phyloP scores from a whole-genome alignment of 2,329 filamentous ascomycete species.

The Ceratocystis cubensis region DNA sequence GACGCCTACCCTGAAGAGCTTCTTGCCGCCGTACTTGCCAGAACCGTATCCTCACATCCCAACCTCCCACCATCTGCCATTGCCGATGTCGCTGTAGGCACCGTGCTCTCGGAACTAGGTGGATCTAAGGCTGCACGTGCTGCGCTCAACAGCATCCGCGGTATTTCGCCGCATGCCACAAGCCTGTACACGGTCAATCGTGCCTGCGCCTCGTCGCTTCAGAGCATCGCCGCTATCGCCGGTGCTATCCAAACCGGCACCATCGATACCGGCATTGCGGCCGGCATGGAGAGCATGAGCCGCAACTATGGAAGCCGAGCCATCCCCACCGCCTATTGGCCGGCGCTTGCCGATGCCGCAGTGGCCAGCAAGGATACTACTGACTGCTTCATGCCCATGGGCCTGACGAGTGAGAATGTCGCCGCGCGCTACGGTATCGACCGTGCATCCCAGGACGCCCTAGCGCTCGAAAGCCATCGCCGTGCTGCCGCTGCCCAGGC shows the following conservation, averaged over 20 bases:
- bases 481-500: slow-evolving; percentile 59
- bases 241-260: slow-evolving; percentile 62
- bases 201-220: slow-evolving; percentile 67
- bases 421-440: slow-evolving; percentile 61
- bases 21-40: slow-evolving; percentile 58
- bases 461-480: slow-evolving; percentile 62
- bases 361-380: slow-evolving; percentile 53
- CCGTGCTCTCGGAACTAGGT: slow-evolving; percentile 81
- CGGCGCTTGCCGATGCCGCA: slow-evolving; percentile 46
- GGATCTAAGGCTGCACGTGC: slow-evolving; percentile 84
- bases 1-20: slow-evolving; percentile 84
- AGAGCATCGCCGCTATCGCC: slow-evolving; percentile 62
- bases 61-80: slow-evolving; percentile 48
- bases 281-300: slow-evolving; percentile 95
- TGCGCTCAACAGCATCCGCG: slow-evolving; percentile 72
- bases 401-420: slow-evolving; percentile 79
- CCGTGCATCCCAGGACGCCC: slow-evolving; percentile 67
- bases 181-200: slow-evolving; percentile 80
- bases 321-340: slow-evolving; percentile 76
- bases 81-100: slow-evolving; percentile 67
- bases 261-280: slow-evolving; percentile 64
- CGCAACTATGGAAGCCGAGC: slow-evolving; percentile 73
- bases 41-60: slow-evolving; percentile 46
- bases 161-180: slow-evolving; percentile 50
- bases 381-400: slow-evolving; percentile 93